Percentiles rank a stretch among this genome's conserved stretches.
Evolutionary conservation across 371 early-diverging fungal species (phyloP).

Genomic region (Mortierella sp.): DNA sequence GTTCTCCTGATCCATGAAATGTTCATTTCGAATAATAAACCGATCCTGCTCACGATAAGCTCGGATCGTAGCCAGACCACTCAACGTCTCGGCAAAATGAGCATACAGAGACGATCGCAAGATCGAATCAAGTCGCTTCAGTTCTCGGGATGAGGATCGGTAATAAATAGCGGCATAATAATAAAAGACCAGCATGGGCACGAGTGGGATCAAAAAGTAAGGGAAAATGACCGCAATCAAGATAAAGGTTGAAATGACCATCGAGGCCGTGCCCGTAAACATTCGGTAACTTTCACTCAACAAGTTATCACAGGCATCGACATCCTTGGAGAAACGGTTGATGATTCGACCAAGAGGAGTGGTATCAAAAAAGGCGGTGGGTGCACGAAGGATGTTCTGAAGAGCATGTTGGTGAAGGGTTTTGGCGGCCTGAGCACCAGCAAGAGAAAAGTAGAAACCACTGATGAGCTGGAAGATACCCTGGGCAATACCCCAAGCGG

Average conservation of each 20-base stretch:
- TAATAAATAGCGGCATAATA: conserved; percentile 76
- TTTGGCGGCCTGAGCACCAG: conserved; percentile 33
- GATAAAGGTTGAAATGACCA: conserved; percentile 74
- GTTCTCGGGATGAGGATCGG: conserved; percentile 77
- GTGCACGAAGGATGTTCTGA: conserved; percentile 70
- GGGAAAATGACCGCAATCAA: conserved; percentile 73
- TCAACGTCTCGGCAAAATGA: conserved; percentile 78
- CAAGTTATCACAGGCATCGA: conserved; percentile 79
- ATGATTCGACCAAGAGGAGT: conserved; percentile 91
- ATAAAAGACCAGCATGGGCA: conserved; percentile 61
- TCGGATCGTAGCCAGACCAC: conserved; percentile 84
- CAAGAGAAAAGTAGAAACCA: conserved; percentile 51
- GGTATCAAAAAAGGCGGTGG: conserved; percentile 84
- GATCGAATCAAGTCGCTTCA: conserved; percentile 86
- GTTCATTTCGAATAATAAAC: conserved; percentile 60
- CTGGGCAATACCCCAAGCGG: conserved; percentile 51
- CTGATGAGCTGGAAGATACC: conserved; percentile 50
- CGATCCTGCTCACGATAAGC: conserved; percentile 71
- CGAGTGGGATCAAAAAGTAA: conserved; percentile 59
- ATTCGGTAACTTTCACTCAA: conserved; percentile 76
- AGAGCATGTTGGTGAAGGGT: conserved; percentile 46
- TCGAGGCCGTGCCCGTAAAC: conserved; percentile 71
- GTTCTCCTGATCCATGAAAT: conserved; percentile 65
- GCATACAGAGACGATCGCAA: conserved; percentile 88
- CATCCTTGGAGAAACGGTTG: conserved; percentile 90